phyloP scores from a whole-genome alignment of 2,329 filamentous ascomycete species.

The Alternaria brassicicola region DNA sequence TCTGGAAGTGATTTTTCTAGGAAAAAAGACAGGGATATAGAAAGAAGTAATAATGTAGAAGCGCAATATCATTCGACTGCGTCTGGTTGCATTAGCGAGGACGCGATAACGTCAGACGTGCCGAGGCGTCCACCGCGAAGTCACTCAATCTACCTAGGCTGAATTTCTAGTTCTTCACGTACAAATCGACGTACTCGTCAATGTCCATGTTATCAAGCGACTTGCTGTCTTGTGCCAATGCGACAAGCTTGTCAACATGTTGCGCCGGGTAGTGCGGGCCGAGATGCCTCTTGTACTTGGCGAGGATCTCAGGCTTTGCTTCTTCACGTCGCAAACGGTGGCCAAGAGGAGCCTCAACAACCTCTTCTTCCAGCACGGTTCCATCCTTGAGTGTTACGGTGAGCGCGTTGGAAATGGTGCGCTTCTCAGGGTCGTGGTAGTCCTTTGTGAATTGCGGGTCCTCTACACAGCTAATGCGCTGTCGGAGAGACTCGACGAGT shows the following conservation, averaged over 20 bases:
- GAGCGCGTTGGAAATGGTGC: slow-evolving; percentile 96
- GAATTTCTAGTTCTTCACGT: slow-evolving; percentile 59
- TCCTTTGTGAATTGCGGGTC: slow-evolving; percentile 92
- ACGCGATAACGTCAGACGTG: slow-evolving; percentile 15
- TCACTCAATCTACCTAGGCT: slow-evolving; percentile 30
- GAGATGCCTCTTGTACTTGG: slow-evolving; percentile 94
- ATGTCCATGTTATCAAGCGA: slow-evolving; percentile 81
- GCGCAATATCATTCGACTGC: slow-evolving; percentile 7
- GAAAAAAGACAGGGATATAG: slow-evolving; percentile 16
- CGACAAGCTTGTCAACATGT: slow-evolving; percentile 81
- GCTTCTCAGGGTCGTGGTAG: slow-evolving; percentile 92
- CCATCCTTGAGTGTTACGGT: slow-evolving; percentile 95
- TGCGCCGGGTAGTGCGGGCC: slow-evolving; percentile 78
- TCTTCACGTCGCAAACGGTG: slow-evolving; percentile 91
- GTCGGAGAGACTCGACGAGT: slow-evolving; percentile 86
- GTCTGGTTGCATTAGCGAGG: slow-evolving; percentile 21
- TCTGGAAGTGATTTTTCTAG: slow-evolving; percentile 7
- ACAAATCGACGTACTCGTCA: slow-evolving; percentile 93
- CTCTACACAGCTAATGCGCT: slow-evolving; percentile 95
- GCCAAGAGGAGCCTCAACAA: slow-evolving; percentile 91
- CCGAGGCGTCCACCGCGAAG: slow-evolving; percentile 11
- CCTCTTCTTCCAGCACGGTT: slow-evolving; percentile 86
- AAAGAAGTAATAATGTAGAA: slow-evolving; percentile 12
- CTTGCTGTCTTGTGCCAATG: slow-evolving; percentile 76
- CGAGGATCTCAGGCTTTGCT: slow-evolving; percentile 95